These are phyloP conservation scores for Podila clonocystis DNA, from an alignment of 192 early-diverging fungal species.

Conservation along the genomic window DNA sequence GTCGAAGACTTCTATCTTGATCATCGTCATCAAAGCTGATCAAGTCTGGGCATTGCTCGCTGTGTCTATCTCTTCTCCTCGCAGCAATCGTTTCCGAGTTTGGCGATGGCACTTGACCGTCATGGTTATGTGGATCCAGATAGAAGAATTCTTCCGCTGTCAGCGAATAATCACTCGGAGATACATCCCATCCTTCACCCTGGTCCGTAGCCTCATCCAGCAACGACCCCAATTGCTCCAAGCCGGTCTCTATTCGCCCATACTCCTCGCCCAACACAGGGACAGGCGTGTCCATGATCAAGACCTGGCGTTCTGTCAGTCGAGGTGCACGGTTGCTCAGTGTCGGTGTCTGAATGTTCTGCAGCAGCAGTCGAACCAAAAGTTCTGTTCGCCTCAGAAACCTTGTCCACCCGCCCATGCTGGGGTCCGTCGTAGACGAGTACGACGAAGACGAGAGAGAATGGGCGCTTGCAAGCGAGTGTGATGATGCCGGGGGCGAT, in stretches of 20 bases:
- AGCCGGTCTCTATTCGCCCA: neutral
- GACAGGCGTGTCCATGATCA: conserved; percentile 10
- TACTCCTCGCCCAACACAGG: neutral
- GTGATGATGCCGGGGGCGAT: neutral
- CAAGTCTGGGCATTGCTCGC: conserved; percentile 9
- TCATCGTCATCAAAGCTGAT: conserved; percentile 19
- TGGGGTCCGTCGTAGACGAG: neutral
- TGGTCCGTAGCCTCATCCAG: neutral
- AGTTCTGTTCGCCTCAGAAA: conserved; percentile 20
- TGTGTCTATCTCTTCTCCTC: neutral
- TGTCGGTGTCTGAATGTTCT: conserved; percentile 14
- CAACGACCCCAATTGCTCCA: conserved; percentile 20
- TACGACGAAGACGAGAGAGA: neutral
- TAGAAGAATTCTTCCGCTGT: too few relatives aligned
- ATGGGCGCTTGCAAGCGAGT: neutral
- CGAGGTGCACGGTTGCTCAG: neutral
- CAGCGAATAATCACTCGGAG: too few relatives aligned
- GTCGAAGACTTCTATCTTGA: neutral
- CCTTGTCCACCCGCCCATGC: neutral
- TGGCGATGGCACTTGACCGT: neutral
- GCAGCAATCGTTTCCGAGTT: neutral
- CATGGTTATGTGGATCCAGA: neutral
- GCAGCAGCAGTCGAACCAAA: conserved; percentile 17
- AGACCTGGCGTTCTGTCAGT: neutral
- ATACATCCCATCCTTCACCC: too few relatives aligned